A percentile compares a stretch with the other conserved stretches of the same genome.
Conservation (phyloP, 805 yeast species). For the Kurtzmaniella fragi region DNA sequence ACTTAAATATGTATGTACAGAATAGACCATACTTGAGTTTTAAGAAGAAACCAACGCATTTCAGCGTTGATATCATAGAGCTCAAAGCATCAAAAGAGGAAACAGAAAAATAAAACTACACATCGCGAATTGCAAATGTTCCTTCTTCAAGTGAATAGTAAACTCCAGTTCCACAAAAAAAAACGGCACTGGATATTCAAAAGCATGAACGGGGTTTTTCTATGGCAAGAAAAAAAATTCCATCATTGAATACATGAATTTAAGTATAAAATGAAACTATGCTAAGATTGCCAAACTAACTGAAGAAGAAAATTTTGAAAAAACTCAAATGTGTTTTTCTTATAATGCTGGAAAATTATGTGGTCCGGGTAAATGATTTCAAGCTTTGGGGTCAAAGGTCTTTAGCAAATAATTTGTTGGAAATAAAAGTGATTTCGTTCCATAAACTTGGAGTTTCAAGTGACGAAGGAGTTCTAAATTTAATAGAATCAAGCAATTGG, state of each 20-base stretch:
- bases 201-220: constrained; percentile 19
- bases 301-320: not conserved
- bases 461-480: constrained; percentile 19
- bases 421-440: constrained; percentile 24
- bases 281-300: constrained; percentile 36
- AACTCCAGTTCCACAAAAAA: constrained; percentile 10
- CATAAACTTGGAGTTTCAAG: constrained; percentile 29
- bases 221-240: constrained; percentile 39
- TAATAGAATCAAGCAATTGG: not conserved
- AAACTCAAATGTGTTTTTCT: constrained; percentile 1
- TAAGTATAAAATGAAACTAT: constrained; percentile 39
- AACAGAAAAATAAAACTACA: too few species aligned
- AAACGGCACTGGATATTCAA: constrained; percentile 17
- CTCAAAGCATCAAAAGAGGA: too few species aligned
- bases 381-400: too few species aligned
- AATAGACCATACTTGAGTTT: too few species aligned
- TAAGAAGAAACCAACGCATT: too few species aligned
- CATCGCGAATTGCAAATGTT: constrained; percentile 9
- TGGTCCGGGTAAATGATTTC: not conserved
- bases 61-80: too few species aligned
- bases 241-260: constrained; percentile 37
- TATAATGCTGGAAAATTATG: not conserved
- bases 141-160: constrained; percentile 15
- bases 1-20: too few species aligned
- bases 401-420: constrained; percentile 1